A percentile compares a stretch with the other conserved stretches of the same genome.
phyloP scores from a whole-genome alignment of 129 eudicot genomes.

The Escallonia herrerae region DNA sequence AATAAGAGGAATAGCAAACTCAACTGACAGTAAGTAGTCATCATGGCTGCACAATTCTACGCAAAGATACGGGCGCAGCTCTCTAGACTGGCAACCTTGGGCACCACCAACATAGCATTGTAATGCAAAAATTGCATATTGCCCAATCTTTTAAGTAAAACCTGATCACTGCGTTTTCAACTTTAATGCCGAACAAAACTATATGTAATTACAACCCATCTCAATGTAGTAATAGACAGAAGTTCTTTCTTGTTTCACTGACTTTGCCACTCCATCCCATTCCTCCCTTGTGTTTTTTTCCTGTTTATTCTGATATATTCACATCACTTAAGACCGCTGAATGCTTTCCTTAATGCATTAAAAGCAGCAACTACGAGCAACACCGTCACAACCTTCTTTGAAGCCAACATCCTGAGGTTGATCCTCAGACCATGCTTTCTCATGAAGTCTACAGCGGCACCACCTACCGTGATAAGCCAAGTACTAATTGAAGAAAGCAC shows the following conservation, averaged over 20 bases:
- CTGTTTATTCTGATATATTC: constrained; percentile 1
- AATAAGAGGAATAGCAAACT: too few species aligned
- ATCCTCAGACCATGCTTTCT: constrained; percentile 67
- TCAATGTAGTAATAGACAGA: neutral
- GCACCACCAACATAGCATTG: too few species aligned
- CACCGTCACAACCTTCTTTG: constrained; percentile 56
- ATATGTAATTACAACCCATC: neutral
- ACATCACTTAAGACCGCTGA: constrained; percentile 14
- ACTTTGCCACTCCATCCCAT: too few species aligned
- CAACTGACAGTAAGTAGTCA: too few species aligned
- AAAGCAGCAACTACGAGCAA: constrained; percentile 36
- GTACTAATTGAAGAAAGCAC: constrained; percentile 26
- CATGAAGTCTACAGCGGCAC: constrained; percentile 41
- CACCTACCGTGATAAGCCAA: constrained; percentile 29
- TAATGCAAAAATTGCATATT: too few species aligned
- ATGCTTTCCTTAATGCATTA: constrained; percentile 41
- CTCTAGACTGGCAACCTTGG: too few species aligned
- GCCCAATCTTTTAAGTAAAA: too few species aligned
- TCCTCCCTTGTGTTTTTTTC: neutral
- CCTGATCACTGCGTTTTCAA: neutral
- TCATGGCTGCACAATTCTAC: too few species aligned
- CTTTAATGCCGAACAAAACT: neutral
- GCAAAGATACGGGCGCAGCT: too few species aligned
- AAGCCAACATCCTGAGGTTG: constrained; percentile 74
- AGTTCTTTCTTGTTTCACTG: too few species aligned